Conservation (phyloP, 371 early-diverging fungal genomes). For the Actinomortierella wolfii region DNA sequence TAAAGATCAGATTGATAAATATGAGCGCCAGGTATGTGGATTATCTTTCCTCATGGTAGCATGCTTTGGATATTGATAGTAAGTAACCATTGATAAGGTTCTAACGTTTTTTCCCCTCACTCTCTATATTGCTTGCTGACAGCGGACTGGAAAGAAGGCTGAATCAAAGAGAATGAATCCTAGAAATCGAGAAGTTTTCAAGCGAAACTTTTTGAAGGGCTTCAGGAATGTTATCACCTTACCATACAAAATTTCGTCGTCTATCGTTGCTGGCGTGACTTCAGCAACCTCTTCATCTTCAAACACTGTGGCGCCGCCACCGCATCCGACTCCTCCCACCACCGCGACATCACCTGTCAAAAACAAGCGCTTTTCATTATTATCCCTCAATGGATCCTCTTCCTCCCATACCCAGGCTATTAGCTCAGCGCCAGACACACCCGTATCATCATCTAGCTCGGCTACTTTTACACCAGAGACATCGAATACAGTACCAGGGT, state of each 20-base stretch:
- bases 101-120: background rate
- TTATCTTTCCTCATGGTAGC: background rate
- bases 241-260: constrained; percentile 55
- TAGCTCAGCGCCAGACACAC: too few species aligned
- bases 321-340: constrained; percentile 2
- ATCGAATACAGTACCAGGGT: constrained; percentile 22
- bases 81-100: background rate
- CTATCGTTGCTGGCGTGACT: constrained; percentile 53
- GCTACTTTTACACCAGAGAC: constrained; percentile 27
- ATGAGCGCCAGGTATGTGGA: constrained; percentile 30
- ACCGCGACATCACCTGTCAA: too few species aligned
- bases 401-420: too few species aligned
- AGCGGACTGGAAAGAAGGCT: constrained; percentile 11
- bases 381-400: too few species aligned
- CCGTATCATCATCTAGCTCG: background rate
- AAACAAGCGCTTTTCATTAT: constrained; percentile 31
- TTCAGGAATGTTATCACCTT: constrained; percentile 56
- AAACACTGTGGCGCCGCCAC: constrained; percentile 10
- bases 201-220: constrained; percentile 56
- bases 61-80: background rate
- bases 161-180: constrained; percentile 43
- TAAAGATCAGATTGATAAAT: constrained; percentile 37
- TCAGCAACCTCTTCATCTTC: constrained; percentile 20
- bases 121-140: background rate
- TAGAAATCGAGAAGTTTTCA: constrained; percentile 35